These are phyloP conservation scores for Solanum appendiculatum DNA, from an alignment of 257 asterid genomes.

Conservation along the genomic window DNA sequence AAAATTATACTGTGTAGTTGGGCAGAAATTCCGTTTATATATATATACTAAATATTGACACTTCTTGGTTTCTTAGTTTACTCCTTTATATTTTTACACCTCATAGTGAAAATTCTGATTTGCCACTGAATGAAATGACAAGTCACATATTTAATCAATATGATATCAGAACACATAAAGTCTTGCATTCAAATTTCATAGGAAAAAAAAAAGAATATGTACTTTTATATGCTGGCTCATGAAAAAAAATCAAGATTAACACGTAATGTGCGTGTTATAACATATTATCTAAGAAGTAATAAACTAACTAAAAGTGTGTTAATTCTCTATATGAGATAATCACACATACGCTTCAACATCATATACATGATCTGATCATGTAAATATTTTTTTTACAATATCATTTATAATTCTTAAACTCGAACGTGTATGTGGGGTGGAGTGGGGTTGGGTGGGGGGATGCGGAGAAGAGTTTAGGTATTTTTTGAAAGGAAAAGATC, in stretches of 20 bases:
- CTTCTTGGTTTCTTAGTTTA: too few relatives aligned
- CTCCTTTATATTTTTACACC: background rate
- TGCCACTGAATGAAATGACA: background rate
- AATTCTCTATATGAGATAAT: background rate
- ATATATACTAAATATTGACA: too few relatives aligned
- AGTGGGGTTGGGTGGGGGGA: background rate
- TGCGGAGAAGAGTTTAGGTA: background rate
- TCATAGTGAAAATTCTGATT: too few relatives aligned
- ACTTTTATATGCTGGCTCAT: too few relatives aligned
- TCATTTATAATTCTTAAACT: too few relatives aligned
- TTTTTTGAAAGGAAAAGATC: background rate
- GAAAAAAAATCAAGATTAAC: background rate
- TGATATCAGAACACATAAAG: background rate
- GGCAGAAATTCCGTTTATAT: too few relatives aligned
- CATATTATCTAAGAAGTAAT: background rate
- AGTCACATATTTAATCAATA: background rate
- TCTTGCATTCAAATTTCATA: background rate
- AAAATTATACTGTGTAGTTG: too few relatives aligned
- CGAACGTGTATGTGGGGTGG: rapidly evolving
- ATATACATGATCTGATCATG: background rate
- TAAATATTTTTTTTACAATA: background rate
- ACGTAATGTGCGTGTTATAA: background rate
- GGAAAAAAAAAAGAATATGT: too few relatives aligned
- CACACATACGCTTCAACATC: background rate
- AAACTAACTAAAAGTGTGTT: background rate